phyloP scores from a whole-genome alignment of 176 grass and related monocot genomes.

The Zoysia pacifica region DNA sequence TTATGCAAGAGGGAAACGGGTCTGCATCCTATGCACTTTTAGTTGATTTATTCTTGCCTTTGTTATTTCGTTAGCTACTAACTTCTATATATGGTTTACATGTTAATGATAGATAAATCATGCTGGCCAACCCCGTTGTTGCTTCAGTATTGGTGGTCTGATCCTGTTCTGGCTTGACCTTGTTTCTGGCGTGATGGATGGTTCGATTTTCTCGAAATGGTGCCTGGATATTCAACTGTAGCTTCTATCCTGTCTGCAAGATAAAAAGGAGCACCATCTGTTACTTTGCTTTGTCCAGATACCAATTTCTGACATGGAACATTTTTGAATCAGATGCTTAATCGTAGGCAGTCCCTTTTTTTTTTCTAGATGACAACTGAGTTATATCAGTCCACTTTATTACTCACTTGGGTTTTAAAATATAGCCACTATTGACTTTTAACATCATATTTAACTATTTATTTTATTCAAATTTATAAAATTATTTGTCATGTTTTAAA shows the following conservation, averaged over 20 bases:
- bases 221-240: background rate
- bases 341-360: background rate
- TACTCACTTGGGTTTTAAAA: background rate
- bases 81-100: constrained; percentile 3
- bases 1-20: constrained; percentile 34
- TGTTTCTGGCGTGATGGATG: background rate
- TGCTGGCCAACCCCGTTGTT: background rate
- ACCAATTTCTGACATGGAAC: background rate
- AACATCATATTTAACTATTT: too few relatives aligned
- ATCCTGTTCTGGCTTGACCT: background rate
- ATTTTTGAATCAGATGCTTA: background rate
- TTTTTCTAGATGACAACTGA: background rate
- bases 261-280: too few relatives aligned
- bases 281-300: background rate
- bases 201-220: background rate
- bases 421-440: too few relatives aligned
- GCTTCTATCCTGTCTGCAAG: background rate
- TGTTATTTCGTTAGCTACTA: constrained; percentile 1
- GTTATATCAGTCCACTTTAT: background rate
- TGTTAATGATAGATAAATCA: constrained; percentile 15
- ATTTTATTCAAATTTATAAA: too few relatives aligned
- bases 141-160: background rate
- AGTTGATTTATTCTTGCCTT: constrained; percentile 15
- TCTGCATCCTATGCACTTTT: constrained; percentile 16
- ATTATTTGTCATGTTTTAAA: too few relatives aligned